A percentile compares a stretch with the other conserved stretches of the same genome.
Evolutionary conservation across 768 basidiomycete species (phyloP).

Genomic region (Macrolepiota albuminosa): DNA sequence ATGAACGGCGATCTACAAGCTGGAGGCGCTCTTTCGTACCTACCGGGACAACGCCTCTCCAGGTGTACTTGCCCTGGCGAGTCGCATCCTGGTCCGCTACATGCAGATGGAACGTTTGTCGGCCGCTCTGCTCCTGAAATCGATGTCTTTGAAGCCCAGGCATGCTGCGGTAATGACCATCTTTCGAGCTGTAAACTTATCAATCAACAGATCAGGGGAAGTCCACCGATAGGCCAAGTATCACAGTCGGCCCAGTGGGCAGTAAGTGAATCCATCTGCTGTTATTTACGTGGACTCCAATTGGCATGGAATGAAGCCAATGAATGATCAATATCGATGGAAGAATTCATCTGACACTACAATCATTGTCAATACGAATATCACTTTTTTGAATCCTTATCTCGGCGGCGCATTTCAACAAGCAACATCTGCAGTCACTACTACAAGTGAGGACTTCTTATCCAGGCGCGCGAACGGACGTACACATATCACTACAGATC

Average conservation of each 20-base stretch:
- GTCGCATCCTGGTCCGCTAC: slow-evolving; percentile 82
- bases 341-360: slow-evolving; percentile 57
- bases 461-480: neutral
- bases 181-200: neutral
- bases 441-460: slow-evolving; percentile 41
- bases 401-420: slow-evolving; percentile 80
- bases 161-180: slow-evolving; percentile 16
- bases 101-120: slow-evolving; percentile 71
- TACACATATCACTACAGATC: slow-evolving; percentile 36
- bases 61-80: slow-evolving; percentile 86
- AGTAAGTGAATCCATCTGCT: slow-evolving; percentile 45
- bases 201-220: slow-evolving; percentile 25
- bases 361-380: slow-evolving; percentile 47
- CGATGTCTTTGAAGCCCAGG: slow-evolving; percentile 85
- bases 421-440: slow-evolving; percentile 67
- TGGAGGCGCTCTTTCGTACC: slow-evolving; percentile 63
- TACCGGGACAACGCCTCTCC: slow-evolving; percentile 84
- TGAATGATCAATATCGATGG: slow-evolving; percentile 71
- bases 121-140: slow-evolving; percentile 88
- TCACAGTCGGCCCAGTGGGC: slow-evolving; percentile 85
- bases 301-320: slow-evolving; percentile 44
- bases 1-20: slow-evolving; percentile 53
- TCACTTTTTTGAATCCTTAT: slow-evolving; percentile 58
- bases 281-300: neutral
- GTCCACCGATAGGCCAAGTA: slow-evolving; percentile 44